phyloP scores from a whole-genome alignment of 1,284 basidiomycete species.

The Fomitopsis betulina region DNA sequence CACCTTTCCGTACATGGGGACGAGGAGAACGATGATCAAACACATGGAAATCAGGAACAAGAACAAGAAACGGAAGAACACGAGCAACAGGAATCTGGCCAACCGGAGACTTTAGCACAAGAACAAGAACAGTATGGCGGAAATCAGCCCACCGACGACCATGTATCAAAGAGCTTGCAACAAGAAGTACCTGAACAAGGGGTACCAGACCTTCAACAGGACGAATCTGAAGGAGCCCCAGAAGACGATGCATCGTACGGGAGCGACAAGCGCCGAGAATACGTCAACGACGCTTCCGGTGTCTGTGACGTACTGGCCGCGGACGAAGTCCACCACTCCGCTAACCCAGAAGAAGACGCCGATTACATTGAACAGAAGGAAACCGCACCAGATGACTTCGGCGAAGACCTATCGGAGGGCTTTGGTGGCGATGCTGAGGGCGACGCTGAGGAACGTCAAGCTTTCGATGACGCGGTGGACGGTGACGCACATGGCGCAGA shows the following conservation, averaged over 20 bases:
- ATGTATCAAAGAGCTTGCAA: neutral
- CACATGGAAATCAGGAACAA: neutral
- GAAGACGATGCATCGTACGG: constrained; percentile 3
- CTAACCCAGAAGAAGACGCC: constrained; percentile 20
- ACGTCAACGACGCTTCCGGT: constrained; percentile 2
- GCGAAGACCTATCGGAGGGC: constrained; percentile 22
- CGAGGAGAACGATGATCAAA: neutral
- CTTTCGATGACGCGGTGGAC: neutral
- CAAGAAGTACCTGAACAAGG: neutral
- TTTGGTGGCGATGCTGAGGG: constrained; percentile 10
- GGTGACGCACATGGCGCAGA: neutral
- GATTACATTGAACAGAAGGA: constrained; percentile 22
- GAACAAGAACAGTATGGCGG: neutral
- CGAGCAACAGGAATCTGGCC: neutral
- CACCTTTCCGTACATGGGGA: no score
- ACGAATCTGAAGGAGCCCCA: neutral
- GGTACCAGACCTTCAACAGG: neutral
- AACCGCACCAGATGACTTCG: constrained; percentile 22
- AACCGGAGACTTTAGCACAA: neutral
- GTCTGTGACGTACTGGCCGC: constrained; percentile 23
- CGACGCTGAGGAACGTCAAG: constrained; percentile 3
- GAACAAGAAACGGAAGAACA: constrained; percentile 4
- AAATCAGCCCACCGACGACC: neutral
- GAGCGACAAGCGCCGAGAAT: constrained; percentile 7
- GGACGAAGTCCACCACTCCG: constrained; percentile 24